Evolutionary conservation across 495 filamentous ascomycete genomes (phyloP), one percentile per base, ranked within the genome.

Genomic region (Podospora pseudocomata): DNA sequence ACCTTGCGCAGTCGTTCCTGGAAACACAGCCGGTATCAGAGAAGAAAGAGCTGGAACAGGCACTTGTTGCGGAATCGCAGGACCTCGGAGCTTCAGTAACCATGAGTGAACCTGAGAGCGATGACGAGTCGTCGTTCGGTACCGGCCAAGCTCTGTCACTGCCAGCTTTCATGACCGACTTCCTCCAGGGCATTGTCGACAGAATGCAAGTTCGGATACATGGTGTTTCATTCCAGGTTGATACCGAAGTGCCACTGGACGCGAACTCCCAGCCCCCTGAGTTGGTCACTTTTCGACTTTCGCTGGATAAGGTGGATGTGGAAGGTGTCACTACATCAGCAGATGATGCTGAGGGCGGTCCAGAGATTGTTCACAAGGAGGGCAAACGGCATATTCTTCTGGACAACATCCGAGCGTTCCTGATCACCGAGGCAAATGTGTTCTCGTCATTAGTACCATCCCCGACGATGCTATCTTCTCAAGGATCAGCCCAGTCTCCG

Each of bases 1-100:
- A 94, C 67, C 84, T 98, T 34, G 94, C 94, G 4, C 85, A 93
- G 76, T 96, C 91, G 0, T 97, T 97, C 78, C 82, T 98, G 16
- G 85, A 92, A 70, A 86, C 92, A 1, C 92, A 97, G 71, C 91
- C 93, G 56, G 74, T 74, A 13, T 86, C 90, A 65, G 91, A 95
- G 73, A 90, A 88, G 71, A 85, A 85, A 44, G 86, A 92, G 76
- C 80, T 98, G 32, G 86, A 95, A 77, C 88, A 91, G 64, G 92
- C 90, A 5, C 81, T 97, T 19, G 82, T 87, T 27, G 84, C 86
- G 5, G 84, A 91, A 67, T 88, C 88, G 5, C 86, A 89, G 61
- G 88, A 90, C 34, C 72, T 89, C n/a, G 81, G 84, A 9, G 80
- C 84, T 0, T 86, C 86, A 9, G 72, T 84, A 26, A 75, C 83